phyloP scores from a whole-genome alignment of 306 rosid species.

The Begonia fuchsioides region DNA sequence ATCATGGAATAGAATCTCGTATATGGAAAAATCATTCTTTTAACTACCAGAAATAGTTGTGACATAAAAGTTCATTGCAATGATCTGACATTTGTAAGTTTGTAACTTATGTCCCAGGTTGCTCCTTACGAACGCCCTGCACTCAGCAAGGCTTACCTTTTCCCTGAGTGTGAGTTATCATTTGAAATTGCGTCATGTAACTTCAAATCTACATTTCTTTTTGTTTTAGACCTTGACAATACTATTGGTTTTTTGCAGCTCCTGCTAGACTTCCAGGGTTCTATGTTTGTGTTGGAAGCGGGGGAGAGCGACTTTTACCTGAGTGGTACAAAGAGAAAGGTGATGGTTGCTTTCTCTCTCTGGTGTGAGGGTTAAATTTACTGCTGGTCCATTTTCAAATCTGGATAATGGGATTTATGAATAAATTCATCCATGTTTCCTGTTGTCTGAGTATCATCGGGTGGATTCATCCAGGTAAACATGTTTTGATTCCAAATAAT shows the following conservation, averaged over 20 bases:
- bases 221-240: conserved; percentile 1
- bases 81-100: conserved; percentile 6
- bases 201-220: not conserved
- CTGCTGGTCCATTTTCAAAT: not conserved
- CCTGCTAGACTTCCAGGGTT: conserved; percentile 99
- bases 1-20: too few species aligned
- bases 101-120: conserved; percentile 34
- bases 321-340: conserved; percentile 90
- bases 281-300: conserved; percentile 84
- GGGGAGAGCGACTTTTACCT: conserved; percentile 82
- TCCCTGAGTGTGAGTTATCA: conserved; percentile 72
- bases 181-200: not conserved
- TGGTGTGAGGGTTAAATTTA: not conserved
- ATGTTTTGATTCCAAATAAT: conserved; percentile 9
- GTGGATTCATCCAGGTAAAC: conserved; percentile 5
- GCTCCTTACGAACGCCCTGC: conserved; percentile 99
- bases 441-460: not conserved
- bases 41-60: too few species aligned
- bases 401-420: not conserved
- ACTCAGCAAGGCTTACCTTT: conserved; percentile 89
- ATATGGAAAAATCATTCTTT: too few species aligned
- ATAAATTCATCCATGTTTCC: not conserved
- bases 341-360: conserved; percentile 15
- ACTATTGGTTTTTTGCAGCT: conserved; percentile 38
- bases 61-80: not conserved